phyloP scores from a whole-genome alignment of 768 basidiomycete genomes.

The Scleroderma bovista region DNA sequence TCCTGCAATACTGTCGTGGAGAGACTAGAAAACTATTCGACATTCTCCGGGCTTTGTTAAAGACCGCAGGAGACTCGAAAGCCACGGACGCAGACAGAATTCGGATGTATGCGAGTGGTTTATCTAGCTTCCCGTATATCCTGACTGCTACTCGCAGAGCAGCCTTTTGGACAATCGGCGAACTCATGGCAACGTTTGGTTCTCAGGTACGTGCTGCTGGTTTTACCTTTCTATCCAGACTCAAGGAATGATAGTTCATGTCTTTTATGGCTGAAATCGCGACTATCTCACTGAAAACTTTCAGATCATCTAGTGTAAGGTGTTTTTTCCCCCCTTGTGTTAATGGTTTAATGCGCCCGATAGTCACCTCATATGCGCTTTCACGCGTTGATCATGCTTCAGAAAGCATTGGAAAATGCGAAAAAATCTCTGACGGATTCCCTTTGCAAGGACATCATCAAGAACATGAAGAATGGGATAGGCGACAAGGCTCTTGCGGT shows the following conservation, averaged over 20 bases:
- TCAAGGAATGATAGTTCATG: slow-evolving; percentile 63
- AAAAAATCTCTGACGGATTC: slow-evolving; percentile 82
- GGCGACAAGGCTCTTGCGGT: slow-evolving; percentile 81
- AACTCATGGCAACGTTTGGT: slow-evolving; percentile 82
- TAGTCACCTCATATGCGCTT: slow-evolving; percentile 80
- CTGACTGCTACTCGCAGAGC: slow-evolving; percentile 44
- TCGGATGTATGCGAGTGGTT: slow-evolving; percentile 51
- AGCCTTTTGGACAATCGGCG: slow-evolving; percentile 81
- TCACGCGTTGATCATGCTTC: slow-evolving; percentile 70
- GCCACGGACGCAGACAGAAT: slow-evolving; percentile 52
- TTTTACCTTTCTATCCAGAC: not conserved
- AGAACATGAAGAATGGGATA: slow-evolving; percentile 70
- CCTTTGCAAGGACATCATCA: slow-evolving; percentile 73
- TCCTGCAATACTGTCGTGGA: slow-evolving; percentile 67
- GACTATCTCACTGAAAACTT: slow-evolving; percentile 56
- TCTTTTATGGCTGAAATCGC: slow-evolving; percentile 88
- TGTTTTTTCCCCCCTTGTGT: not conserved
- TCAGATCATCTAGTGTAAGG: slow-evolving; percentile 69
- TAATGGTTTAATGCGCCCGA: slow-evolving; percentile 6
- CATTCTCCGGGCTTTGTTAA: slow-evolving; percentile 71
- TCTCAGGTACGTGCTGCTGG: slow-evolving; percentile 58
- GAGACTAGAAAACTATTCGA: slow-evolving; percentile 87
- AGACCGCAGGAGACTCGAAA: slow-evolving; percentile 69
- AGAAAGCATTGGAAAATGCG: slow-evolving; percentile 75
- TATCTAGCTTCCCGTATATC: not conserved